Evolutionary conservation across 2,329 filamentous ascomycete species (phyloP), one percentile per base, ranked within the genome.

Genomic region (Pestalotiopsis sp.): DNA sequence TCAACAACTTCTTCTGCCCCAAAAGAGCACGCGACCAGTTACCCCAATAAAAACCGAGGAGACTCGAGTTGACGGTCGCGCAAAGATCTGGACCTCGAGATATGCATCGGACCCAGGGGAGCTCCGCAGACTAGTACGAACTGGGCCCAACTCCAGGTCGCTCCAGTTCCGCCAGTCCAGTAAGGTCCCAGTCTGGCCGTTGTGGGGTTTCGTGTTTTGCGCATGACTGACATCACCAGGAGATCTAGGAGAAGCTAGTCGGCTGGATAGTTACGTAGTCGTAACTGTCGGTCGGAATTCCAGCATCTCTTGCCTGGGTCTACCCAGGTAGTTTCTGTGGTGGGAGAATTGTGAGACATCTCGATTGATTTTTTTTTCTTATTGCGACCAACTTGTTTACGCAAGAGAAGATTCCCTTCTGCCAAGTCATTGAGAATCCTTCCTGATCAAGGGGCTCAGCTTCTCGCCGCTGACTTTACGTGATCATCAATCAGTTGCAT

Each of bases 181-280:
- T 59, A 13, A 36, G 57, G 57, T 27, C 23, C 31, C 57, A 59
- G 59, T 39, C 45, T 52, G 17, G 45, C 45, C 45, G 20, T 9
- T 62, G 59, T 36, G 59, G 59, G 59, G 59, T 39, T 52, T 52
- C 45, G 45, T 52, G 45, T 52, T 52, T 52, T 52, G 45, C 45
- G 45, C 45, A 52, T 20, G 39, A 39, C 64, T 68, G 67, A 68
- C 68, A 69, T 69, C 68, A 66, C 64, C 64, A 27, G 49, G 36
- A 66, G 63, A 58, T 45, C 63, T 66, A 23, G 39, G 39, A 36
- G 31, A 31, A 36, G n/a, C 38, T 41, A n/a, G 14, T 61, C 52
- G 52, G 45, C 45, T 52, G 14, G 45, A 23, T 27, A 12, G 57
- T 59, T 27, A 59, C 23, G 23, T 59, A 52, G 17, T n/a, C 17